Percentiles rank a stretch among this genome's conserved stretches.
Evolutionary conservation across 2,329 filamentous ascomycete species (phyloP).

Genomic region (Paraconiothyrium brasiliense): DNA sequence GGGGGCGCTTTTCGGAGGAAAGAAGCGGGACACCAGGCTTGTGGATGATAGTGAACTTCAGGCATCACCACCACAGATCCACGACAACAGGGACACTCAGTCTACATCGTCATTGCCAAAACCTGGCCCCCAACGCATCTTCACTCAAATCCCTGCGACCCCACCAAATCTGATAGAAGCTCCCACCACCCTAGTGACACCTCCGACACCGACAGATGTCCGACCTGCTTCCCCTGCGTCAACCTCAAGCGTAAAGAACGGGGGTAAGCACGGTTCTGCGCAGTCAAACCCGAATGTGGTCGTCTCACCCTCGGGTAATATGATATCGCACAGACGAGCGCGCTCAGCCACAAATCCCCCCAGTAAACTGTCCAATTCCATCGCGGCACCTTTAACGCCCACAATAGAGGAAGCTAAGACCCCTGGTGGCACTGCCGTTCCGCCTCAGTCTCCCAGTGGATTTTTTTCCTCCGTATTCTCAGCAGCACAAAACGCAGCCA

Average conservation of each 20-base stretch:
- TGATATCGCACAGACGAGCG: conserved; percentile 76
- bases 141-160: conserved; percentile 53
- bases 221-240: conserved; percentile 46
- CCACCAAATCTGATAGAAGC: conserved; percentile 54
- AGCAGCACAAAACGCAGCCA: conserved; percentile 91
- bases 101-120: conserved; percentile 38
- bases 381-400: conserved; percentile 74
- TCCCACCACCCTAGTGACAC: conserved; percentile 69
- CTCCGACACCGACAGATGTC: conserved; percentile 68
- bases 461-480: conserved; percentile 97
- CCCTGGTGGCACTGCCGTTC: conserved; percentile 62
- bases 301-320: conserved; percentile 71
- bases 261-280: conserved; percentile 39
- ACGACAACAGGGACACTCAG: conserved; percentile 43
- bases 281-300: conserved; percentile 62
- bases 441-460: conserved; percentile 61
- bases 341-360: conserved; percentile 69
- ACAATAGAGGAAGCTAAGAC: conserved; percentile 75
- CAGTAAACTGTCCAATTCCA: conserved; percentile 85
- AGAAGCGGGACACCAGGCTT: conserved; percentile 42
- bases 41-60: conserved; percentile 36
- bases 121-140: conserved; percentile 43
- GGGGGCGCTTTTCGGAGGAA: conserved; percentile 54
- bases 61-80: conserved; percentile 43
- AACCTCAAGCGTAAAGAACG: conserved; percentile 32